These are phyloP conservation scores for Pascua guehoae DNA, from an alignment of 1,284 basidiomycete genomes.

Conservation along the genomic window DNA sequence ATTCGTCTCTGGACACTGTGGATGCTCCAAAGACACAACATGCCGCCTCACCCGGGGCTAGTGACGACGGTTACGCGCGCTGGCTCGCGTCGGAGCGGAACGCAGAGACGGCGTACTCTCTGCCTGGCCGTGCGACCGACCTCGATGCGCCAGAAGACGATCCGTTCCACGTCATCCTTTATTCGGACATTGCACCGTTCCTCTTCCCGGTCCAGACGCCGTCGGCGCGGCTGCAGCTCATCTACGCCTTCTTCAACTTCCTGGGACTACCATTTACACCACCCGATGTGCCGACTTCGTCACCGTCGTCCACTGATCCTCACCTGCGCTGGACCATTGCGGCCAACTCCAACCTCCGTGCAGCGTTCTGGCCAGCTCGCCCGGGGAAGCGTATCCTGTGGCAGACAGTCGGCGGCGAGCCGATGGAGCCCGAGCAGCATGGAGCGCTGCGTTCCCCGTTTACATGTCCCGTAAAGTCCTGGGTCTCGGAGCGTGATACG, in stretches of 20 bases:
- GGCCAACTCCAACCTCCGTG: conserved; percentile 26
- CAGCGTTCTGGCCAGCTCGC: conserved; percentile 30
- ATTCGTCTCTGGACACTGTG: conserved; percentile 3
- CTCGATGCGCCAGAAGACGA: conserved; percentile 54
- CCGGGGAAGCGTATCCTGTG: conserved; percentile 22
- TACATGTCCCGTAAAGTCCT: conserved; percentile 34
- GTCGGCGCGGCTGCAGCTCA: conserved; percentile 61
- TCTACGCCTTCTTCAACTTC: conserved; percentile 71
- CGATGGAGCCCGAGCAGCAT: conserved; percentile 44
- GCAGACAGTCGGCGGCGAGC: conserved; percentile 45
- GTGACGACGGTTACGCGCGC: conserved; percentile 61
- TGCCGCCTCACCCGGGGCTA: background rate
- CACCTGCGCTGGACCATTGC: conserved; percentile 38
- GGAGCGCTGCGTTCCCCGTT: conserved; percentile 25
- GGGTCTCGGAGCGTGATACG: conserved; percentile 24
- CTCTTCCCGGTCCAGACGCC: conserved; percentile 60
- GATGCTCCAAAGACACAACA: conserved; percentile 52
- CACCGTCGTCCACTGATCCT: conserved; percentile 44
- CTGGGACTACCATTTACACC: conserved; percentile 61
- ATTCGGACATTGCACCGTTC: conserved; percentile 70
- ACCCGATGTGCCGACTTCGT: conserved; percentile 46
- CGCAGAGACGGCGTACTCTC: conserved; percentile 51
- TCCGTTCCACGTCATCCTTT: conserved; percentile 73
- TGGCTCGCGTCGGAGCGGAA: conserved; percentile 65
- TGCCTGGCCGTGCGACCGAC: conserved; percentile 62